phyloP scores from a whole-genome alignment of 108 stramenopile genomes.

The Cyclotella distinguenda region DNA sequence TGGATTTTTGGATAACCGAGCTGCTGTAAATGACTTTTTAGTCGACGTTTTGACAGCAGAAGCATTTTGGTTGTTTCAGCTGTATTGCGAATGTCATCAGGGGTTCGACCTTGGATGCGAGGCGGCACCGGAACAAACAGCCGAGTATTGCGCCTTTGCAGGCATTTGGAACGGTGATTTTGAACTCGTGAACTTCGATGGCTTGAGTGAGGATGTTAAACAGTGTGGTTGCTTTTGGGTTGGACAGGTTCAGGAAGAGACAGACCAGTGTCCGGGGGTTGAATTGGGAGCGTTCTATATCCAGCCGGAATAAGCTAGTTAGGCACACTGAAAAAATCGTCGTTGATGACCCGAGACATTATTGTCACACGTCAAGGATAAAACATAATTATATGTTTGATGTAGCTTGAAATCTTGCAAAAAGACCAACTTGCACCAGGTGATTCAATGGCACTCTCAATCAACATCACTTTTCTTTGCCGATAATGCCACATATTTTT shows the following conservation, averaged over 20 bases:
- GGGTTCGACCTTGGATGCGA: neutral
- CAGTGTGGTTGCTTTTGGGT: constrained; percentile 13
- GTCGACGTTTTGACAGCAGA: neutral
- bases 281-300: constrained; percentile 6
- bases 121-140: neutral
- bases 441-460: too few species aligned
- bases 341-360: neutral
- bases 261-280: constrained; percentile 6
- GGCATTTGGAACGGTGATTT: constrained; percentile 21
- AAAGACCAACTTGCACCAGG: too few species aligned
- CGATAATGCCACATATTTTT: too few species aligned
- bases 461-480: too few species aligned
- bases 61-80: neutral
- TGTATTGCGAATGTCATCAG: constrained; percentile 11
- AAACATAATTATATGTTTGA: too few species aligned
- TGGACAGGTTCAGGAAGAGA: neutral
- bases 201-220: constrained; percentile 3
- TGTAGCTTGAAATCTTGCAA: too few species aligned
- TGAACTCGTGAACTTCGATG: neutral
- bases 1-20: neutral
- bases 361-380: neutral
- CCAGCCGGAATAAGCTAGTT: neutral
- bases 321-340: neutral
- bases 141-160: constrained; percentile 9
- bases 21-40: neutral